Evolutionary conservation across 129 eudicot genomes (phyloP).

Genomic region (Artemisia tridentata): DNA sequence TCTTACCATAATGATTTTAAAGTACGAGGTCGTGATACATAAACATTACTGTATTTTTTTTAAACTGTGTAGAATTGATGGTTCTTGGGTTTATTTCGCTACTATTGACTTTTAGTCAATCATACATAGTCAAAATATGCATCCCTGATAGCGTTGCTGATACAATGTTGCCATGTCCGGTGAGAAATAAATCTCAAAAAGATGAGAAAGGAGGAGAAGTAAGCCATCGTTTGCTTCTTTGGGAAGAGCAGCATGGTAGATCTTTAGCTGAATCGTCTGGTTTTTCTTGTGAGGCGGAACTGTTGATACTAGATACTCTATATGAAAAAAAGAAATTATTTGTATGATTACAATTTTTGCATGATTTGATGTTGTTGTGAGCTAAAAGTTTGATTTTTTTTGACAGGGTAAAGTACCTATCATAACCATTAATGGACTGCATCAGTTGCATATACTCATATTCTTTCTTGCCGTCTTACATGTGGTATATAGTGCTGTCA

Average conservation of each 20-base stretch:
- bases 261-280: slow-evolving; percentile 25
- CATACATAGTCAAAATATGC: slow-evolving; percentile 67
- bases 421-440: slow-evolving; percentile 70
- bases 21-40: not conserved
- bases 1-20: not conserved
- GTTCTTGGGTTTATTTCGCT: slow-evolving; percentile 83
- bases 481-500: slow-evolving; percentile 68
- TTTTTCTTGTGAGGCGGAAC: slow-evolving; percentile 44
- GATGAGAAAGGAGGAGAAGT: slow-evolving; percentile 18
- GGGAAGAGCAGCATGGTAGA: slow-evolving; percentile 30
- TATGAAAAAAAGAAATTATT: too few relatives aligned
- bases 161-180: slow-evolving; percentile 80
- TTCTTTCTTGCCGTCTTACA: slow-evolving; percentile 82
- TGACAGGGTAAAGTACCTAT: slow-evolving; percentile 53
- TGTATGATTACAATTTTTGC: not conserved
- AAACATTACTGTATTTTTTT: not conserved
- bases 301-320: not conserved
- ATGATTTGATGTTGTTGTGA: not conserved
- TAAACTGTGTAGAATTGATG: slow-evolving; percentile 72
- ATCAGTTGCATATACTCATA: slow-evolving; percentile 88
- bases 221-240: slow-evolving; percentile 46
- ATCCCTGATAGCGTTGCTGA: slow-evolving; percentile 52
- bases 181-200: slow-evolving; percentile 1
- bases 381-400: slow-evolving; percentile 5
- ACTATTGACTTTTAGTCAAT: slow-evolving; percentile 68